Percentiles rank a stretch among this genome's conserved stretches.
phyloP scores from a whole-genome alignment of 805 yeast species.

The Candida sakaeoensis region DNA sequence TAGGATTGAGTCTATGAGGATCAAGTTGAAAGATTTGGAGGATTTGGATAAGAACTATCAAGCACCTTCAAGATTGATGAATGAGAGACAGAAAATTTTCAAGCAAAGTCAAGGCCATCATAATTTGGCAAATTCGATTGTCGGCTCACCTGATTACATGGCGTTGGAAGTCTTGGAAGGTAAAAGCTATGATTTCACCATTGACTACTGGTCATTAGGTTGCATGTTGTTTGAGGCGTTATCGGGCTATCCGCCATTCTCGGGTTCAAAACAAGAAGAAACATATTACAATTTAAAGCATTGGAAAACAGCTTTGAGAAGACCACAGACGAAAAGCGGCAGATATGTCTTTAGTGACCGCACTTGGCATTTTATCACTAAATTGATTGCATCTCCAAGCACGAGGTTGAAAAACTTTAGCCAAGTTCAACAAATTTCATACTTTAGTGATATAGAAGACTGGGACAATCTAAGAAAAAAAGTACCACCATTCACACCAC shows the following conservation, averaged over 20 bases:
- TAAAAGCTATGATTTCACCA: constrained; percentile 87
- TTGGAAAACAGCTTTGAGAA: constrained; percentile 82
- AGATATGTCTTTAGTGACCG: constrained; percentile 91
- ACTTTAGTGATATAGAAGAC: constrained; percentile 73
- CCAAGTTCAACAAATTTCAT: constrained; percentile 75
- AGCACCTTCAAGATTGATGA: constrained; percentile 64
- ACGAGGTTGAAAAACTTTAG: constrained; percentile 73
- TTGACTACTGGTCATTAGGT: constrained; percentile 98
- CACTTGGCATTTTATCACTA: constrained; percentile 85
- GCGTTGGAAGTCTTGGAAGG: constrained; percentile 97
- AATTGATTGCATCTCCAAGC: constrained; percentile 75
- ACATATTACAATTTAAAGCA: constrained; percentile 90
- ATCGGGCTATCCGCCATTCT: constrained; percentile 96
- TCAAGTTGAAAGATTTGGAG: constrained; percentile 63
- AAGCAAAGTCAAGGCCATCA: constrained; percentile 77
- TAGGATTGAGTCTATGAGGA: constrained; percentile 87
- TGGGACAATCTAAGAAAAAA: constrained; percentile 67
- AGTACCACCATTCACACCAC: constrained; percentile 95
- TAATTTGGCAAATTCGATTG: constrained; percentile 90
- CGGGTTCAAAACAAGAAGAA: constrained; percentile 90
- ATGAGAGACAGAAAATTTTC: constrained; percentile 84
- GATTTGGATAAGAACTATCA: constrained; percentile 56
- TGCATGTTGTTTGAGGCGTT: constrained; percentile 95
- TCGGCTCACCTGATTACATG: constrained; percentile 99
- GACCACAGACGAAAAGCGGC: constrained; percentile 92